phyloP scores from a whole-genome alignment of 345 rosid genomes.

The Ricinus communis region DNA sequence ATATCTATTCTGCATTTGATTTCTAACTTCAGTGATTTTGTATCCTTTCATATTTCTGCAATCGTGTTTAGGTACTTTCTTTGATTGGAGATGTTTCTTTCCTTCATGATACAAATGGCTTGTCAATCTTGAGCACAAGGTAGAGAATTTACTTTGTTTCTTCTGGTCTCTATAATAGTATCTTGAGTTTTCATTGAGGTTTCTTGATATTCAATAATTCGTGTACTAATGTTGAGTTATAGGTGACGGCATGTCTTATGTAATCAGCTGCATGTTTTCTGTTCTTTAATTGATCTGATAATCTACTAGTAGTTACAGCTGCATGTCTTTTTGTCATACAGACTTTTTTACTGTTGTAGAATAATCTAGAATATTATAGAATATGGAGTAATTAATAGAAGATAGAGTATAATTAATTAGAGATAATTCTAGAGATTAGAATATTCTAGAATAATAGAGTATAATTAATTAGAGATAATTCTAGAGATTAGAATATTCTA shows the following conservation, averaged over 20 bases:
- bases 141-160: constrained; percentile 20
- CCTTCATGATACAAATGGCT: constrained; percentile 96
- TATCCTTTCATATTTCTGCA: not conserved
- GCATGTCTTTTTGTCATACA: no score
- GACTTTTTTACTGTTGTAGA: no score
- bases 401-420: no score
- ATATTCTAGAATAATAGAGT: no score
- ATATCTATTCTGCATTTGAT: not conserved
- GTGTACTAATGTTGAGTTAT: not conserved
- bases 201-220: not conserved
- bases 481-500: no score
- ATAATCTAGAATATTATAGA: no score
- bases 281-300: constrained; percentile 1
- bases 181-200: not conserved
- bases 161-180: constrained; percentile 7
- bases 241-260: not conserved
- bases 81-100: constrained; percentile 87
- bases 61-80: constrained; percentile 59
- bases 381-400: no score
- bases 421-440: no score
- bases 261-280: not conserved
- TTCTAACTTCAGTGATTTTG: not conserved
- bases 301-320: no score
- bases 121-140: constrained; percentile 80
- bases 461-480: no score